A percentile compares a stretch with the other conserved stretches of the same genome.
These are phyloP conservation scores for Rhizopogon vesiculosus DNA, from an alignment of 768 basidiomycete species.

Conservation along the genomic window DNA sequence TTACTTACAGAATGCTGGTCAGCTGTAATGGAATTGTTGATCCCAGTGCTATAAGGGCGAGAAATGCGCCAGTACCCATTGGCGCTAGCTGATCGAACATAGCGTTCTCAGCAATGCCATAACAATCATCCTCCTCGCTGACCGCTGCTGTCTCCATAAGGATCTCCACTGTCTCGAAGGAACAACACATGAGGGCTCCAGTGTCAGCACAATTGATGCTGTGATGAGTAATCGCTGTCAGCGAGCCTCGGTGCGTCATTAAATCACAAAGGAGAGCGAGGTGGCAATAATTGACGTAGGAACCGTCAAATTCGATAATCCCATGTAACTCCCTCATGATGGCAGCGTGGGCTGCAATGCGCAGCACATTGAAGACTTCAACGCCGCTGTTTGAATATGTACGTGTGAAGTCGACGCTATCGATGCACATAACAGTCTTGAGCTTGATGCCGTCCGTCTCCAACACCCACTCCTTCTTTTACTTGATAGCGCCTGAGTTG, in stretches of 20 bases:
- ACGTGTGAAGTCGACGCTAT: slow-evolving; percentile 89
- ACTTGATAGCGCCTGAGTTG: slow-evolving; percentile 60
- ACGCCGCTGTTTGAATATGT: slow-evolving; percentile 98
- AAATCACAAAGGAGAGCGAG: slow-evolving; percentile 94
- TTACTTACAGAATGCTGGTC: no score
- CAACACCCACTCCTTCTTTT: slow-evolving; percentile 84
- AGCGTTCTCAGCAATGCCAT: no score
- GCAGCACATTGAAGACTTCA: slow-evolving; percentile 90
- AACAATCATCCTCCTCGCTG: no score
- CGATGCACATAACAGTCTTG: slow-evolving; percentile 91
- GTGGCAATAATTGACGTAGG: slow-evolving; percentile 99
- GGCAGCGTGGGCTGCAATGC: slow-evolving; percentile 92
- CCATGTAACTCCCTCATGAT: slow-evolving; percentile 91
- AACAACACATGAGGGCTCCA: slow-evolving; percentile 97
- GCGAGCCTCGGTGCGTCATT: slow-evolving; percentile 92
- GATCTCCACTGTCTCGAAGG: slow-evolving; percentile 99
- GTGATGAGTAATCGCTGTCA: slow-evolving; percentile 99
- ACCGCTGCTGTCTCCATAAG: no score
- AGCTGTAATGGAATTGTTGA: no score
- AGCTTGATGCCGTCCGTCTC: slow-evolving; percentile 97
- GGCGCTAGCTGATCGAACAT: no score
- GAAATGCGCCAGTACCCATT: no score
- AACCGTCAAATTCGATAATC: slow-evolving; percentile 99
- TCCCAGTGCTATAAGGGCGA: no score
- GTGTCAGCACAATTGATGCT: slow-evolving; percentile 99